Evolutionary conservation across 768 basidiomycete species (phyloP).

Genomic region (Collybiopsis confluens): DNA sequence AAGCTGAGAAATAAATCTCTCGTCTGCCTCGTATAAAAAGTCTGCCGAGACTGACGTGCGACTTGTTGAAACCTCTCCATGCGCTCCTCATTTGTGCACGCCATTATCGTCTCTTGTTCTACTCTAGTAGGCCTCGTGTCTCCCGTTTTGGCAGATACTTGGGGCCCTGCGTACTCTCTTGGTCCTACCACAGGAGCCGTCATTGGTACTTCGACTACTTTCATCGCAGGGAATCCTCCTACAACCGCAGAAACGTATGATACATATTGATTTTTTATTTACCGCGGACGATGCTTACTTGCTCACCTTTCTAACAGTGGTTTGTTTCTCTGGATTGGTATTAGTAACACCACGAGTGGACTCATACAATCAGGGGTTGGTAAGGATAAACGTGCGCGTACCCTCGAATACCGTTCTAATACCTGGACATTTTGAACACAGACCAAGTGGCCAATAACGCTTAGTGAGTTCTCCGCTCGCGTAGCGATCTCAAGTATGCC

Average conservation of each 20-base stretch:
- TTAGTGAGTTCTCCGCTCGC: background rate
- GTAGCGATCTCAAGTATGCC: background rate
- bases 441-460: background rate
- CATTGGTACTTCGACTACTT: slow-evolving; percentile 4
- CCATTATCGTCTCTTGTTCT: background rate
- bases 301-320: background rate
- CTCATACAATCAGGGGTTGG: slow-evolving; percentile 12
- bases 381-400: too few relatives aligned
- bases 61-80: too few relatives aligned
- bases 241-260: background rate
- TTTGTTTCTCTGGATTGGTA: slow-evolving; percentile 9
- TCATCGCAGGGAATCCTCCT: slow-evolving; percentile 5
- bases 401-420: too few relatives aligned
- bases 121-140: background rate
- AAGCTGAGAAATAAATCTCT: too few relatives aligned
- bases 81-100: too few relatives aligned
- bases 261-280: background rate
- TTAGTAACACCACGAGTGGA: slow-evolving; percentile 11
- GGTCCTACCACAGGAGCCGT: slow-evolving; percentile 7
- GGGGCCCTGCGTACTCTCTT: slow-evolving; percentile 7
- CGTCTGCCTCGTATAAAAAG: too few relatives aligned
- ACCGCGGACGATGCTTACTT: too few relatives aligned
- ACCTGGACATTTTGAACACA: background rate
- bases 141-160: background rate
- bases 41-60: too few relatives aligned